Evolutionary conservation across 192 early-diverging fungal species (phyloP), one percentile per base, ranked within the genome.

Genomic region (Chytriomyces hyalinus): DNA sequence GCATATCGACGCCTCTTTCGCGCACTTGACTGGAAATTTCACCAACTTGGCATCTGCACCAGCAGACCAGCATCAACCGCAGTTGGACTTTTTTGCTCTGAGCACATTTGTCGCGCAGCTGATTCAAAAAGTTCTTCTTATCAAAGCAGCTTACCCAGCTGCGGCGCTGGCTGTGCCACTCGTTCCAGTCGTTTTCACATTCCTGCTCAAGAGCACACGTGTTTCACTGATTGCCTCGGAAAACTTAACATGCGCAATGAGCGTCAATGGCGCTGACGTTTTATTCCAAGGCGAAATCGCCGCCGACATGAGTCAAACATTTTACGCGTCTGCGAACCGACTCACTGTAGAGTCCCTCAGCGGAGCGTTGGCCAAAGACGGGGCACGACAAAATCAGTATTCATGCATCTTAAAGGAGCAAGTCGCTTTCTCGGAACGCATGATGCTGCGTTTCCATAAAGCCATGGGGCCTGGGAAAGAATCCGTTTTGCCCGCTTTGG

Each of bases 41-140:
- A 65, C 73, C 6, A 45, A 46, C 26, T 2, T 73, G 71, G 43
- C 15, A 13, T n/a, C 53, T 13, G 20, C 53, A 57, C 5, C 53
- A 13, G 20, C 53, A 20, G 53, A 57, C 53, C 15, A 57, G 53
- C 15, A 13, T 0, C 36, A 36, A 36, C 36, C 36, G 36, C 15
- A n/a, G 13, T 13, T 75, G 17, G 73, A 75, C 28, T 75, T 49
- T 47, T 75, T 75, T 66, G 73, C 62, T 11, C 24, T 75, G 2
- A 28, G 51, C 46, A 51, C 64, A 22, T 64, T 66, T 36, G 20
- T 75, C n/a, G 73, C 73, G 6, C 51, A 57, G n/a, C 20, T 75
- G 9, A 8, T 75, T 28, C 73, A 75, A 8, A 75, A 75, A 65
- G 63, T 75, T 6, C 11, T 43, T 5, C 17, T 65, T 0, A 49